Percentiles rank a stretch among this genome's conserved stretches.
phyloP scores from a whole-genome alignment of 371 early-diverging fungal species.

The Gilbertella persicaria region DNA sequence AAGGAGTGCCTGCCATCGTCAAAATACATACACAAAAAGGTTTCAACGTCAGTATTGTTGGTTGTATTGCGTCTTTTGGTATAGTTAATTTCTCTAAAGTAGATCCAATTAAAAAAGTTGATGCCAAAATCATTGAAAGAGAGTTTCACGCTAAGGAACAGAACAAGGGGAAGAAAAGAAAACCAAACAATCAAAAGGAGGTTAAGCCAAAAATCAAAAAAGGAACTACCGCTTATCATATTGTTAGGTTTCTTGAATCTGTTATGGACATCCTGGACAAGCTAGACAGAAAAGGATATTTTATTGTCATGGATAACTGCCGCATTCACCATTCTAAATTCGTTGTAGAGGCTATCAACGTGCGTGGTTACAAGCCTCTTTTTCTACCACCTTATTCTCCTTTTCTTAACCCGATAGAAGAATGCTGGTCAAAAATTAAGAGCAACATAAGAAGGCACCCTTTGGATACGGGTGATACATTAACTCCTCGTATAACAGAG shows the following conservation, averaged over 20 bases:
- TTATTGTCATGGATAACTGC: conserved; percentile 10
- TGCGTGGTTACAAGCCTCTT: conserved; percentile 12
- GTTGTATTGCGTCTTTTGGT: too few relatives aligned
- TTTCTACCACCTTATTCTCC: conserved; percentile 16
- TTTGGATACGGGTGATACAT: conserved; percentile 1
- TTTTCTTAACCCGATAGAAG: conserved; percentile 14
- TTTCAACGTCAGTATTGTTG: too few relatives aligned
- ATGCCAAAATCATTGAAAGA: too few relatives aligned
- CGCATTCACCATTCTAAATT: conserved; percentile 1
- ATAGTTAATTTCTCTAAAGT: too few relatives aligned
- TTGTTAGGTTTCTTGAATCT: conserved; percentile 9
- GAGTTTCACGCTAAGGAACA: too few relatives aligned
- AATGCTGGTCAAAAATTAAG: conserved; percentile 16
- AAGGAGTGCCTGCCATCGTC: too few relatives aligned
- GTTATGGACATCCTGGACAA: conserved; percentile 10
- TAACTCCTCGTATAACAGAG: conserved; percentile 8
- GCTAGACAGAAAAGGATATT: conserved; percentile 6
- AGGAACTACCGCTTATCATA: conserved; percentile 11
- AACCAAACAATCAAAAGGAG: not conserved
- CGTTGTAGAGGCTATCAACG: conserved; percentile 7
- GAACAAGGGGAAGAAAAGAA: too few relatives aligned
- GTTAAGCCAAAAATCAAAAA: conserved; percentile 1
- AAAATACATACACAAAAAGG: too few relatives aligned
- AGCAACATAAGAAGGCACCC: conserved; percentile 10
- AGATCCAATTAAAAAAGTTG: too few relatives aligned